Evolutionary conservation across 768 basidiomycete species (phyloP).

Genomic region (Postia placenta): DNA sequence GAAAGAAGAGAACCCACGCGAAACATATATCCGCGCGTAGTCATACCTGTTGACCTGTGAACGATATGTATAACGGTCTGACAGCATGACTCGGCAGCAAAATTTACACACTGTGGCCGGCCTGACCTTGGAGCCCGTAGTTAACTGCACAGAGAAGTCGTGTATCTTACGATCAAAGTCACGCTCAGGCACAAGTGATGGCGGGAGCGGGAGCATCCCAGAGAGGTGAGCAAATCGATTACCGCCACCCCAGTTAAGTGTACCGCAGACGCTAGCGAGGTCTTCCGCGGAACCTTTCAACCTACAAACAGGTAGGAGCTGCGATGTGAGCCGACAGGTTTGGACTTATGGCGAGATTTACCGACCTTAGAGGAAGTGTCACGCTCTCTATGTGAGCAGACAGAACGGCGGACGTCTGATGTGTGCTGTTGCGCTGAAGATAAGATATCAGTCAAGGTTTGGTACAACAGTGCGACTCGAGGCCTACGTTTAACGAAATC

Average conservation of each 20-base stretch:
- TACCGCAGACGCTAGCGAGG: constrained; percentile 38
- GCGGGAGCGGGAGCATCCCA: constrained; percentile 44
- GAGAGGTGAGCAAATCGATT: constrained; percentile 50
- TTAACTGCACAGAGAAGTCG: constrained; percentile 14
- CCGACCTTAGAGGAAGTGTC: constrained; percentile 29
- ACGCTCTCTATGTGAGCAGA: constrained; percentile 31
- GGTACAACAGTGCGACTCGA: not conserved
- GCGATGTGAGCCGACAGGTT: too few relatives aligned
- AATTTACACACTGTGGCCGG: too few relatives aligned
- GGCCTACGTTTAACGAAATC: constrained; percentile 22
- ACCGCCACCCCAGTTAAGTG: constrained; percentile 47
- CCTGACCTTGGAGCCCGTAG: too few relatives aligned
- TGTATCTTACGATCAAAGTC: constrained; percentile 10
- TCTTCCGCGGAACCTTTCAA: constrained; percentile 29
- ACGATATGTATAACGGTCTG: too few relatives aligned
- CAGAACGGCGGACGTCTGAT: constrained; percentile 29
- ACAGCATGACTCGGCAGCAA: too few relatives aligned
- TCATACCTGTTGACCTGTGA: constrained; percentile 7
- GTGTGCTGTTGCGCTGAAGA: constrained; percentile 18
- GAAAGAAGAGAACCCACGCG: constrained; percentile 48
- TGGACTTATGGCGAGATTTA: too few relatives aligned
- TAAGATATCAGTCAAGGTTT: not conserved
- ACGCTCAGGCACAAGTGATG: constrained; percentile 1
- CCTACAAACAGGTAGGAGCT: constrained; percentile 22
- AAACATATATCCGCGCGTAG: constrained; percentile 47